phyloP scores from a whole-genome alignment of 2,329 filamentous ascomycete species.

The Botryotinia narcissicola region DNA sequence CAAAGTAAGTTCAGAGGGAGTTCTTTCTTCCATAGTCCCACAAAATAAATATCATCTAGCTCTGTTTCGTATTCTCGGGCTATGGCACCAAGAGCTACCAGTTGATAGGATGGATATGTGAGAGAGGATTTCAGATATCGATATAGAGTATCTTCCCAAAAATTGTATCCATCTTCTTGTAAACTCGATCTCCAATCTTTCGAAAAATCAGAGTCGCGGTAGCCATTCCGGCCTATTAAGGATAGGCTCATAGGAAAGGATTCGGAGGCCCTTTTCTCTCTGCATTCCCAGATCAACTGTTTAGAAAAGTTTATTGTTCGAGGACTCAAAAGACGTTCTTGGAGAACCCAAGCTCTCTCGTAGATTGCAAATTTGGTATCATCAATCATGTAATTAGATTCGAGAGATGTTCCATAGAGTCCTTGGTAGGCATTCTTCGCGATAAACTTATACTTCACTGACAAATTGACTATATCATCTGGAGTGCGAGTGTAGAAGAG shows the following conservation, averaged over 20 bases:
- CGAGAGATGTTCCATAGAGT: not conserved
- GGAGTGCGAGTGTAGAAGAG: not conserved
- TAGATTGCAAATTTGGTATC: no score
- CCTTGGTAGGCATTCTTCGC: rapidly evolving
- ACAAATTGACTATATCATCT: not conserved
- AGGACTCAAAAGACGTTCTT: not conserved
- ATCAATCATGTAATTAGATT: no score
- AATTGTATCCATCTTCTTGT: rapidly evolving
- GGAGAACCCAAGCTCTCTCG: not conserved
- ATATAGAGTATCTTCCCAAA: not conserved
- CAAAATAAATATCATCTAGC: not conserved
- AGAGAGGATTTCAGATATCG: not conserved
- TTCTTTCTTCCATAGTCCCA: not conserved
- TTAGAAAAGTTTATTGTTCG: not conserved
- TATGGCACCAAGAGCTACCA: not conserved
- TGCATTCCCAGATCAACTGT: not conserved
- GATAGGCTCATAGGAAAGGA: not conserved
- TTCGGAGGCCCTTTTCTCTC: not conserved
- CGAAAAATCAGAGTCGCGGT: not conserved
- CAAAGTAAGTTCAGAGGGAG: not conserved
- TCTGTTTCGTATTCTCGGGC: not conserved
- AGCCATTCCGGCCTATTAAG: not conserved
- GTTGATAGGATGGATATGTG: not conserved
- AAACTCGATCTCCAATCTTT: not conserved
- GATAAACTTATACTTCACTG: not conserved